phyloP scores from a whole-genome alignment of 768 basidiomycete species.

The Leccinum rimulosum region DNA sequence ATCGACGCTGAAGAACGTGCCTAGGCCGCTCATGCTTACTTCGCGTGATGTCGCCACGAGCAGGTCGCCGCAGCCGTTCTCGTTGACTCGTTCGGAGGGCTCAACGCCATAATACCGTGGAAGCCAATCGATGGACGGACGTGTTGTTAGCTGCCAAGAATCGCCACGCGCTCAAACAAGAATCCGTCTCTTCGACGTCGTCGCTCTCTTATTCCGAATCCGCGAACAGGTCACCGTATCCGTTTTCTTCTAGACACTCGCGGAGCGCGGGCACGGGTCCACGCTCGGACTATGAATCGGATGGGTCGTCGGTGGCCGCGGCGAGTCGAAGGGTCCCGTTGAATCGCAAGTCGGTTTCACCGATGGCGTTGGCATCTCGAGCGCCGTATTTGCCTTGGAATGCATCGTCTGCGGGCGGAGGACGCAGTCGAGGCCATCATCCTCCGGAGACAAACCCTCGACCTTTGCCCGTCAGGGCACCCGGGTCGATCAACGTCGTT shows the following conservation, averaged over 20 bases:
- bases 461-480: no score
- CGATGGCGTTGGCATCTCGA: constrained; percentile 61
- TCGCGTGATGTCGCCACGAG: constrained; percentile 44
- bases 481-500: no score
- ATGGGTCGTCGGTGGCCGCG: constrained; percentile 28
- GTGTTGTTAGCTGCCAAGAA: constrained; percentile 38
- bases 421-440: constrained; percentile 21
- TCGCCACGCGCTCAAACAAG: constrained; percentile 41
- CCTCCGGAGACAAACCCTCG: no score
- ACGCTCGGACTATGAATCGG: constrained; percentile 57
- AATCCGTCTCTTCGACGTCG: constrained; percentile 63
- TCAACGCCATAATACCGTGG: constrained; percentile 33
- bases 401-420: constrained; percentile 39
- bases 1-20: constrained; percentile 47
- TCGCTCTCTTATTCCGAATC: constrained; percentile 61
- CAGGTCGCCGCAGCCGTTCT: constrained; percentile 20
- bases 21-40: constrained; percentile 64
- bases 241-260: constrained; percentile 7
- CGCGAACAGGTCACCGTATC: constrained; percentile 31
- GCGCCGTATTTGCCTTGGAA: constrained; percentile 34
- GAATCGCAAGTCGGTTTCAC: constrained; percentile 48
- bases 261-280: constrained; percentile 26
- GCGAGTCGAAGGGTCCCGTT: no score
- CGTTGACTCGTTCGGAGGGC: constrained; percentile 35
- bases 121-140: constrained; percentile 45